Evolutionary conservation across 2,329 filamentous ascomycete genomes (phyloP).

Genomic region (Graphiopsis chlorocephala): DNA sequence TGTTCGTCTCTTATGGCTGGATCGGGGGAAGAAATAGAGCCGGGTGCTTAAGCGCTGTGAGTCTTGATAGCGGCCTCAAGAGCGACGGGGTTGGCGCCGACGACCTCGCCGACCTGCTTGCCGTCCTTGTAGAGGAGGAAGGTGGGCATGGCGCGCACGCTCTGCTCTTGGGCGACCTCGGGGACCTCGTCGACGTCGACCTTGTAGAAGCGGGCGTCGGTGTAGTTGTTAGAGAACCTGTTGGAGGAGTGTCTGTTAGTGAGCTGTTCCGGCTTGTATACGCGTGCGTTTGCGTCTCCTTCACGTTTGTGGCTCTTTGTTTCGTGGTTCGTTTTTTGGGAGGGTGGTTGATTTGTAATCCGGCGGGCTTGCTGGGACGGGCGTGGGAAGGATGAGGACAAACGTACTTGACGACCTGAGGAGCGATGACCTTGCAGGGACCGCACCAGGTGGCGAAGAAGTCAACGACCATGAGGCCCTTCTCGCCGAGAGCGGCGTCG

Average conservation of each 20-base stretch:
- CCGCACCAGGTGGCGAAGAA: conserved; percentile 90
- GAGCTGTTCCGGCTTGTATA: not conserved
- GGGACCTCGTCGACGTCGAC: conserved; percentile 83
- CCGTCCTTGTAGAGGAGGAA: conserved; percentile 83
- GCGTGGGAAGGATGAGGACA: not conserved
- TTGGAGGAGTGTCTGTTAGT: conserved; percentile 11
- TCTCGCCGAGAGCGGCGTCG: conserved; percentile 50
- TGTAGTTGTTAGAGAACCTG: conserved; percentile 60
- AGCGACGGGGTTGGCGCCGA: conserved; percentile 76
- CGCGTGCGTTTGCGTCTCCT: not conserved
- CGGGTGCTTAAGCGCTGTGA: conserved; percentile 16
- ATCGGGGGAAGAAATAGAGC: not conserved
- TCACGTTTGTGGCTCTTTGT: not conserved
- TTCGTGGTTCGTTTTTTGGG: not conserved
- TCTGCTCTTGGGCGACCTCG: conserved; percentile 72
- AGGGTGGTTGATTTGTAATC: conserved; percentile 8
- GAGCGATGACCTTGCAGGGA: conserved; percentile 88
- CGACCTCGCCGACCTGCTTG: conserved; percentile 67
- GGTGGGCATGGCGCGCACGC: conserved; percentile 87
- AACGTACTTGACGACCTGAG: conserved; percentile 60
- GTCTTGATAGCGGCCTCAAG: conserved; percentile 55
- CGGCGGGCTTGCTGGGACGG: not conserved
- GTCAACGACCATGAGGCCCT: conserved; percentile 73
- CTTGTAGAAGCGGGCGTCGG: conserved; percentile 74
- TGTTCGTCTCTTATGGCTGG: not conserved